These are phyloP conservation scores for Pythium oligandrum DNA, from an alignment of 352 stramenopile species.

Conservation along the genomic window DNA sequence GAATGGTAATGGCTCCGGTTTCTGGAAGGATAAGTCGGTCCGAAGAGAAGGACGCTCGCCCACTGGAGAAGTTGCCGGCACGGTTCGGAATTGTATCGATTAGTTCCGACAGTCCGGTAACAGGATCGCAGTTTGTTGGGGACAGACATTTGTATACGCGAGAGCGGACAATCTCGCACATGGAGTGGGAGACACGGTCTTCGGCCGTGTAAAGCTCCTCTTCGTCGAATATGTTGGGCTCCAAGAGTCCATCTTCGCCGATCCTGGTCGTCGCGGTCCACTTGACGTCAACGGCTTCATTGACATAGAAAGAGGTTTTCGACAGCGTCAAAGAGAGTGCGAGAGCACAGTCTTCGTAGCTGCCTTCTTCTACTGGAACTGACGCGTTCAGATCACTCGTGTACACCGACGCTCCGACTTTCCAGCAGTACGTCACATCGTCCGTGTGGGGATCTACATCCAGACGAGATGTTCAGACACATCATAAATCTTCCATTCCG, in stretches of 20 bases:
- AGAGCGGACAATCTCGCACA: constrained; percentile 53
- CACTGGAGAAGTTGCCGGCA: constrained; percentile 49
- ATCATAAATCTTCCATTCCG: too few relatives aligned
- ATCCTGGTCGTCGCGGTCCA: constrained; percentile 62
- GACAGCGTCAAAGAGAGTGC: constrained; percentile 39
- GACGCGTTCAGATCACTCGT: constrained; percentile 11
- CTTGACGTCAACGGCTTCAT: constrained; percentile 50
- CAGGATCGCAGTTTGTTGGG: constrained; percentile 45
- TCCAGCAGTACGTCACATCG: constrained; percentile 26
- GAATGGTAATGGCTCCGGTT: constrained; percentile 41
- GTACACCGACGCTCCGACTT: constrained; percentile 15
- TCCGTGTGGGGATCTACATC: constrained; percentile 5
- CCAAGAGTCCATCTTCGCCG: constrained; percentile 23
- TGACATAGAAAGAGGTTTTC: constrained; percentile 39
- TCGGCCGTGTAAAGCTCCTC: constrained; percentile 32
- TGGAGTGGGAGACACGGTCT: constrained; percentile 48
- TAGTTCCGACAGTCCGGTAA: constrained; percentile 35
- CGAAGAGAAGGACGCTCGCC: constrained; percentile 41
- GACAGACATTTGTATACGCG: constrained; percentile 39
- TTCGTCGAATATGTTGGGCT: constrained; percentile 44
- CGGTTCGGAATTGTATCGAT: constrained; percentile 45
- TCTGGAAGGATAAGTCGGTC: constrained; percentile 47
- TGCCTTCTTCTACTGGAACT: constrained; percentile 1
- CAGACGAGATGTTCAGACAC: neutral
- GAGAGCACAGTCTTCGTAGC: constrained; percentile 39